Evolutionary conservation across 1,284 basidiomycete genomes (phyloP), one percentile per base, ranked within the genome.

Genomic region (Vanrija pseudolonga): DNA sequence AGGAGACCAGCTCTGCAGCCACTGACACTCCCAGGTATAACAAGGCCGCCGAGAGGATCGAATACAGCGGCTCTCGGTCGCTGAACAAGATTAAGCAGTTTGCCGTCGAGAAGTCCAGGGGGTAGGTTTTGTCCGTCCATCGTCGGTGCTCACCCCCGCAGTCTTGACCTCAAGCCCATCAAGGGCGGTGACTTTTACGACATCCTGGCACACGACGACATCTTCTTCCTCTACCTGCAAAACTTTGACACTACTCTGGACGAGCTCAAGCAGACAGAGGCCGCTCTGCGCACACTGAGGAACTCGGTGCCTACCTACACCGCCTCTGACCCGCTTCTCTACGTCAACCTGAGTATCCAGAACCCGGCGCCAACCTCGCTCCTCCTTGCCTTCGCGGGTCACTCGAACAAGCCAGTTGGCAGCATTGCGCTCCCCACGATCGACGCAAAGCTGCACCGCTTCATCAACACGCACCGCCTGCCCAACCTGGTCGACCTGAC

Each of bases 371-470:
- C 68, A 7, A 67, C 72, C 1, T 85, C 88, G 53, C 81, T 81
- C 0, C 76, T 96, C 37, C 73, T 94, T 47, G 85, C 83, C 0
- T 81, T 95, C 73, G 93, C 93, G 65, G 85, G 89, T 62, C 79
- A 83, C 63, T 62, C 64, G 3, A 47, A 56, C 14, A 55, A 56
- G 6, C 73, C 73, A 0, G 61, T 69, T 14, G 66, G 64, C 9
- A 60, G 69, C 0, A 60, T 79, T 22, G 36, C 67, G 2, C 71
- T 79, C 51, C 63, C 65, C 9, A 44, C 65, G 15, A 58, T 57
- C 18, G 36, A 64, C 18, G 50, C 66, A 23, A 42, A 66, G 66
- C 47, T 75, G 51, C 14, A 60, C 4, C 54, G 68, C 0, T 92
- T 87, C 84, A 76, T 91, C 19, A 66, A 83, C 8, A 68, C 76